Evolutionary conservation across 164 flowering plant species (phyloP).

Genomic region (Cinnamomum micranthum): DNA sequence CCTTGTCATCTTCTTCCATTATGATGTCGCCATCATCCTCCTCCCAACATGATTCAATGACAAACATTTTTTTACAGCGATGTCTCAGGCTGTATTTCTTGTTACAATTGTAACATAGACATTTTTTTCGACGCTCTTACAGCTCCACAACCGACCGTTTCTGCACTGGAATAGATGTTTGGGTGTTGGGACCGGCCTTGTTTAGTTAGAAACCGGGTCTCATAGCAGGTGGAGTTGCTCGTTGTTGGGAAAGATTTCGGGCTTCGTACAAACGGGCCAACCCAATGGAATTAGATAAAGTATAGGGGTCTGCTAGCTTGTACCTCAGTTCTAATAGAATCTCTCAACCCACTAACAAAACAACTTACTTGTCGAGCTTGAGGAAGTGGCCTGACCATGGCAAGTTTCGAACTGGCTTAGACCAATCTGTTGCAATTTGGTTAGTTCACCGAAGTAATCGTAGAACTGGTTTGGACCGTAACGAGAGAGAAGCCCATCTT

Average conservation of each 20-base stretch:
- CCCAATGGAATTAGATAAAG: background rate
- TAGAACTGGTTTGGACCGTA: background rate
- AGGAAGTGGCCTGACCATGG: background rate
- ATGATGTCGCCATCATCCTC: background rate
- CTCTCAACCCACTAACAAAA: background rate
- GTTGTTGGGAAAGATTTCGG: too few relatives aligned
- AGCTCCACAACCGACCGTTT: background rate
- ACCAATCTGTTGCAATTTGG: background rate
- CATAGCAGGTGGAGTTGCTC: background rate
- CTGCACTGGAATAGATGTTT: too few relatives aligned
- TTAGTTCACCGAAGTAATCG: background rate
- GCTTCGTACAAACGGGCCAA: background rate
- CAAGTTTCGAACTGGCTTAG: background rate
- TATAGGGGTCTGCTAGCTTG: background rate
- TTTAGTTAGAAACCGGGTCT: too few relatives aligned
- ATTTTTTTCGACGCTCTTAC: background rate
- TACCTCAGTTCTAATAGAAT: background rate
- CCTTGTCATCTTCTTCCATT: background rate
- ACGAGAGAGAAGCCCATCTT: slow-evolving; percentile 1
- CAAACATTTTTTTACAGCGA: background rate
- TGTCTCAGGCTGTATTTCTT: background rate
- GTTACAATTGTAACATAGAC: background rate
- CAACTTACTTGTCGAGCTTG: background rate
- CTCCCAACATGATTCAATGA: background rate
- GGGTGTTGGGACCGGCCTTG: too few relatives aligned